A percentile compares a stretch with the other conserved stretches of the same genome.
Conservation (phyloP, 306 rosid species). For the Cajanus cajan region DNA sequence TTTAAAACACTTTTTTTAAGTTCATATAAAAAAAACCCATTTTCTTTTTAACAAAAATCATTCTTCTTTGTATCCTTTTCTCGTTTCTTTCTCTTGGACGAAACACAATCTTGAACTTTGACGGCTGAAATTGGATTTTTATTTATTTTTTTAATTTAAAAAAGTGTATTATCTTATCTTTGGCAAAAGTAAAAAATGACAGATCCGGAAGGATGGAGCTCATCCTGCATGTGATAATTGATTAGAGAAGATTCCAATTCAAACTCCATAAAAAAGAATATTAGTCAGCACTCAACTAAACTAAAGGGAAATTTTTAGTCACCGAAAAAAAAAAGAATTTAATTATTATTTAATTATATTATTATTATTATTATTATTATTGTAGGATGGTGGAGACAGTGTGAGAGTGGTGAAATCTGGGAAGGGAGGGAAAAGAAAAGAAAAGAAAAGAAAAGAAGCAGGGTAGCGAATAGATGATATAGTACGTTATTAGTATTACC, state of each 20-base stretch:
- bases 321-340: no score
- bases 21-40: no score
- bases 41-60: no score
- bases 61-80: no score
- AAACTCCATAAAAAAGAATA: slow-evolving; percentile 1
- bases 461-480: not conserved
- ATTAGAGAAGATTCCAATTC: not conserved
- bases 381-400: not conserved
- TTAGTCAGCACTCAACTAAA: not conserved
- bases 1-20: no score
- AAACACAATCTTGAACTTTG: not conserved
- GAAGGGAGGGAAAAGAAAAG: not conserved
- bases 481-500: slow-evolving; percentile 9
- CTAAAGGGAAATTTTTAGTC: not conserved
- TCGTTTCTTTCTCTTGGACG: not conserved
- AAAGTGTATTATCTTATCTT: not conserved
- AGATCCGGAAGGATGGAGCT: not conserved
- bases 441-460: no score
- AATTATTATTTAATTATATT: no score
- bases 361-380: not conserved
- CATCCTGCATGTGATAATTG: not conserved
- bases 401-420: not conserved
- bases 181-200: not conserved
- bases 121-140: not conserved
- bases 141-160: not conserved